These are phyloP conservation scores for Articulospora tetracladia DNA, from an alignment of 495 filamentous ascomycete species.

Conservation along the genomic window DNA sequence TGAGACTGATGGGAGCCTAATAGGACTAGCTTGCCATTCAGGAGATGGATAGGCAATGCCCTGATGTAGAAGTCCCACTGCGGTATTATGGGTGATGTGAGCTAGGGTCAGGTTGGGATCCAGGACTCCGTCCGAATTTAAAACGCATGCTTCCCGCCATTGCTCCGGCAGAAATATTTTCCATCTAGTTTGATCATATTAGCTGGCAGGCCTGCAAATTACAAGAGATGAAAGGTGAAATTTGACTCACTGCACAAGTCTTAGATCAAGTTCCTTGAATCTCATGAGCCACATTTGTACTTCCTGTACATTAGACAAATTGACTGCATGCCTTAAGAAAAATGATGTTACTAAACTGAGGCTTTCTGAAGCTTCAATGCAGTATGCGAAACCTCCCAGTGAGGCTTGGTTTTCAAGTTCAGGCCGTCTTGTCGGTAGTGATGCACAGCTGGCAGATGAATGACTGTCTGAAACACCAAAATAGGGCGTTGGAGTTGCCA, in stretches of 20 bases:
- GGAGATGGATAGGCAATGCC: slow-evolving; percentile 37
- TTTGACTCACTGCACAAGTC: slow-evolving; percentile 35
- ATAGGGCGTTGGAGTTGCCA: slow-evolving; percentile 29
- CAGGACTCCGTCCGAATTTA: slow-evolving; percentile 25
- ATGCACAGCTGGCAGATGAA: too few relatives aligned
- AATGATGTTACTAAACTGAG: slow-evolving; percentile 33
- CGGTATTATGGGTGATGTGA: slow-evolving; percentile 42
- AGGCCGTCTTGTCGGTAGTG: slow-evolving; percentile 5
- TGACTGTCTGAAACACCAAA: slow-evolving; percentile 33
- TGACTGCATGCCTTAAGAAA: slow-evolving; percentile 36
- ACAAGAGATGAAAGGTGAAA: too few relatives aligned
- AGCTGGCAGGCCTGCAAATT: too few relatives aligned
- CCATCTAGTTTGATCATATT: too few relatives aligned
- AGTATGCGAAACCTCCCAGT: slow-evolving; percentile 39
- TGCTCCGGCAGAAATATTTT: slow-evolving; percentile 35
- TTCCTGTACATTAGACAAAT: slow-evolving; percentile 29
- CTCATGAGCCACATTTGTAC: slow-evolving; percentile 37
- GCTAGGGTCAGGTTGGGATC: slow-evolving; percentile 41
- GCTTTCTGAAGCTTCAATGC: slow-evolving; percentile 37
- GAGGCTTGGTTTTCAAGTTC: slow-evolving; percentile 28
- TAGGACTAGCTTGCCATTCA: slow-evolving; percentile 27
- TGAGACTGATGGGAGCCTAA: slow-evolving; percentile 33
- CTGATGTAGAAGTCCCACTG: slow-evolving; percentile 40
- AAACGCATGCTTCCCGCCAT: slow-evolving; percentile 34
- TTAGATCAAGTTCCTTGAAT: slow-evolving; percentile 42